Evolutionary conservation across 768 basidiomycete species (phyloP).

Genomic region (Phylloporus rhodoxanthus): DNA sequence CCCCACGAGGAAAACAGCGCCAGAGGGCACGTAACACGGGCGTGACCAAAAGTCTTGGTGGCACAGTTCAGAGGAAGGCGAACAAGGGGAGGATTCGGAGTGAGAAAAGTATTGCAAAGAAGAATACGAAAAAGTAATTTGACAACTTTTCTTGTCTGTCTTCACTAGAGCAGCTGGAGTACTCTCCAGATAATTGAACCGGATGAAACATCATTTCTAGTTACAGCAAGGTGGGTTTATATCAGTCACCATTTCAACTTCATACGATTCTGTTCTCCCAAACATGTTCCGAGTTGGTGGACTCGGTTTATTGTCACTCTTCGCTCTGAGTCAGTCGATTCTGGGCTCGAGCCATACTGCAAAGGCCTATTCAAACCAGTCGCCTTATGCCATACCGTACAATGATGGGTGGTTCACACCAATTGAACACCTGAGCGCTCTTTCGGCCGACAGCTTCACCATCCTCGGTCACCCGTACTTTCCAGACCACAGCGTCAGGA

Average conservation of each 20-base stretch:
- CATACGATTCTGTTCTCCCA: not conserved
- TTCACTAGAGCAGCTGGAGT: not conserved
- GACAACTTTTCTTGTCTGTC: not conserved
- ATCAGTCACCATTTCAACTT: no score
- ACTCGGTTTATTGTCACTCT: conserved; percentile 17
- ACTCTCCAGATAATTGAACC: no score
- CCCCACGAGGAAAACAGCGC: conserved; percentile 38
- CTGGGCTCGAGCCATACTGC: conserved; percentile 5
- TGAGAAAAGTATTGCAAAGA: conserved; percentile 47
- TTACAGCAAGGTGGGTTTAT: no score
- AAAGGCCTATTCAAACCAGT: conserved; percentile 1
- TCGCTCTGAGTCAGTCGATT: conserved; percentile 8
- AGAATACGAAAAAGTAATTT: conserved; percentile 53
- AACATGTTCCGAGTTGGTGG: conserved; percentile 6
- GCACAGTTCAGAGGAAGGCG: conserved; percentile 19
- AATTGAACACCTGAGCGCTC: conserved; percentile 24
- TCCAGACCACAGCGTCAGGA: conserved; percentile 38
- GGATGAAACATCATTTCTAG: no score
- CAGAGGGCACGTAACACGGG: conserved; percentile 43
- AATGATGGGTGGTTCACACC: conserved; percentile 33
- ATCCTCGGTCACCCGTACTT: conserved; percentile 40
- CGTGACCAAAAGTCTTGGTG: conserved; percentile 19
- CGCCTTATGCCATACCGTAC: conserved; percentile 10
- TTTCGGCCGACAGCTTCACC: conserved; percentile 32
- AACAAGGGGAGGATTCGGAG: conserved; percentile 48